Base-by-base conservation (phyloP, 345 rosid genomes). In the Abelmoschus esculentus region DNA sequence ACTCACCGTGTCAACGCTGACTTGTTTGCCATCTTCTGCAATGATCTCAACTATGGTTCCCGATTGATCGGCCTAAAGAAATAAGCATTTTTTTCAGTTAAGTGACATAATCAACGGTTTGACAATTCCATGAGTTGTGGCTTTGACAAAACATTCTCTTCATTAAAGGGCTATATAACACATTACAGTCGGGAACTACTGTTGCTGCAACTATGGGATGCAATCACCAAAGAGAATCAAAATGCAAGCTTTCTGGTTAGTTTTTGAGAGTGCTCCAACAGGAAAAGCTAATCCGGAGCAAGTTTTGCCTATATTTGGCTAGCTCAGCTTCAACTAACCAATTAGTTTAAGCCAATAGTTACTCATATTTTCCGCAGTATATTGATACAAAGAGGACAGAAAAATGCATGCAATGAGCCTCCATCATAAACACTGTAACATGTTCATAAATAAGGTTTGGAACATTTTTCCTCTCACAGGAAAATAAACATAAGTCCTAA, bases 1-100 rank as follows among this genome's bases (percentile, higher is more conserved):
- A 82, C 92, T 82, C 70, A 91, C 93, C 58, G 66, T 80, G 77
- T 88, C 97, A 26, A 88, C 79, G 57, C 87, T 86, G 34, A 88
- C 90, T 29, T 92, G 72, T 79, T 91, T 87, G 62, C 89, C 83
- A 44, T 89, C 97, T 79, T 88, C 96, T n/a, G 67, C 88, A n/a
- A 89, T 58, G 61, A 86, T 76, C 72, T 89, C 96, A 2, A 89
- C 89, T 70, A 89, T 36, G 5, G 96, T 87, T 82, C 97, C 97
- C 6, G 93, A 66, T 68, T 80, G 87, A 78, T 89, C 93, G 71
- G 93, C 90, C 96, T 89, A 79, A 61, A 69, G 62, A 71, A 26
- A 42, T 32, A 10, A 54, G 32, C 49, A 53, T 9, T 70, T 55
- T 50, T 61, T 52, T 56, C 8, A 32, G 49, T 60, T 29, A 8